phyloP scores from a whole-genome alignment of 1,284 basidiomycete genomes.

The Cronartium ribicola region DNA sequence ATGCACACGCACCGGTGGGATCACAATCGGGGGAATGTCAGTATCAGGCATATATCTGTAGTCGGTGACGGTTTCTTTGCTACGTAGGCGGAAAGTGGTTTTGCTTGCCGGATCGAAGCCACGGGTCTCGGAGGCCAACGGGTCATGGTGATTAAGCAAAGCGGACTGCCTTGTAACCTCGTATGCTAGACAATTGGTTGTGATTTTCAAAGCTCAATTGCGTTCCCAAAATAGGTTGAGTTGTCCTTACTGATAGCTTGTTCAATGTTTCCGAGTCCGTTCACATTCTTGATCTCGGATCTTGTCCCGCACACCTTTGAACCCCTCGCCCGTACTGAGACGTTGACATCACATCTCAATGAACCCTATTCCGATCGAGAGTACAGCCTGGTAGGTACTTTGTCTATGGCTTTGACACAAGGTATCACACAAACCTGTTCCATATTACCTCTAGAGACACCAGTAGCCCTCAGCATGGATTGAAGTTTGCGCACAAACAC shows the following conservation, averaged over 20 bases:
- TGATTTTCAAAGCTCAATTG: too few relatives aligned
- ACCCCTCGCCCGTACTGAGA: conserved; percentile 63
- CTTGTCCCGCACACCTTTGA: conserved; percentile 66
- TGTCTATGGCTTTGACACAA: not conserved
- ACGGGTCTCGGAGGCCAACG: conserved; percentile 77
- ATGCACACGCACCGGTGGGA: conserved; percentile 52
- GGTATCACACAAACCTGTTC: conserved; percentile 65
- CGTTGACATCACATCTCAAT: conserved; percentile 89
- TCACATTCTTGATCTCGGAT: conserved; percentile 96
- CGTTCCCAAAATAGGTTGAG: too few relatives aligned
- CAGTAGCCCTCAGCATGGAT: conserved; percentile 71
- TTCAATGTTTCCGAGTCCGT: conserved; percentile 80
- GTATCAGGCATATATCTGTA: conserved; percentile 99
- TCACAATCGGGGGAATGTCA: conserved; percentile 72
- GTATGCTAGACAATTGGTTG: conserved; percentile 53
- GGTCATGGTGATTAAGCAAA: conserved; percentile 57
- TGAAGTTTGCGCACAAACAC: conserved; percentile 83
- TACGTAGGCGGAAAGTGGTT: conserved; percentile 74
- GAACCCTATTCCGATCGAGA: conserved; percentile 64
- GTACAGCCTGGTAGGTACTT: not conserved
- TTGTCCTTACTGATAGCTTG: conserved; percentile 68
- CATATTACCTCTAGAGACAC: conserved; percentile 93
- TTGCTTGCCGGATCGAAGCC: conserved; percentile 79
- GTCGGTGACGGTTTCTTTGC: conserved; percentile 89
- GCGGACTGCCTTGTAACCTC: conserved; percentile 70